Conservation (phyloP, 1,139 yeast genomes). For the Blastobotrys aristatus region DNA sequence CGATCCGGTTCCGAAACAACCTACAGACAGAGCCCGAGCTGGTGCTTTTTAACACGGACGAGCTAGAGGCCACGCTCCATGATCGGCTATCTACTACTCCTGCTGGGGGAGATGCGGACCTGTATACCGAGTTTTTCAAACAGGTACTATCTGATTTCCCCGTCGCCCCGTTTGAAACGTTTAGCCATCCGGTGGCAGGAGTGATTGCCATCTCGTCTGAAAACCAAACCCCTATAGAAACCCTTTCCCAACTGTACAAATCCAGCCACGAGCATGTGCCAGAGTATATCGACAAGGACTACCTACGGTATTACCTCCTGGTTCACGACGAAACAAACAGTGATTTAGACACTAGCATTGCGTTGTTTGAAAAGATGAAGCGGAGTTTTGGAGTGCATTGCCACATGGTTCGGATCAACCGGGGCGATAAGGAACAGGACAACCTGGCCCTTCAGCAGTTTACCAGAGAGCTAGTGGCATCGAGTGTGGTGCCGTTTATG, state of each 20-base stretch:
- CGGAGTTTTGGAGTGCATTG: slow-evolving; percentile 36
- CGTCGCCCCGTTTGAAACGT: slow-evolving; percentile 77
- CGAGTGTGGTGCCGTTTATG: slow-evolving; percentile 70
- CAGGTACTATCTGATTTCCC: slow-evolving; percentile 57
- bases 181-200: slow-evolving; percentile 84
- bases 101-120: background rate
- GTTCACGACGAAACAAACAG: slow-evolving; percentile 36
- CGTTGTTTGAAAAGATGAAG: slow-evolving; percentile 35
- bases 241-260: slow-evolving; percentile 37
- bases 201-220: slow-evolving; percentile 56
- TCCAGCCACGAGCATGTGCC: slow-evolving; percentile 32
- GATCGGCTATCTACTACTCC: background rate
- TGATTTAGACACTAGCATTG: slow-evolving; percentile 30
- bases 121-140: slow-evolving; percentile 41
- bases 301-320: slow-evolving; percentile 36
- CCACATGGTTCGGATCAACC: slow-evolving; percentile 30
- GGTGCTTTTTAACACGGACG: background rate
- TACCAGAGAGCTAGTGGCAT: slow-evolving; percentile 51
- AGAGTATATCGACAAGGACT: slow-evolving; percentile 35
- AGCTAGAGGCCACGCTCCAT: background rate
- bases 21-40: background rate
- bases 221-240: slow-evolving; percentile 45
- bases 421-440: slow-evolving; percentile 35
- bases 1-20: slow-evolving; percentile 26
- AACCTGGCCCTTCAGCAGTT: slow-evolving; percentile 40